Evolutionary conservation across 208 protist genomes (phyloP).

Genomic region (Leishmania gerbilli): DNA sequence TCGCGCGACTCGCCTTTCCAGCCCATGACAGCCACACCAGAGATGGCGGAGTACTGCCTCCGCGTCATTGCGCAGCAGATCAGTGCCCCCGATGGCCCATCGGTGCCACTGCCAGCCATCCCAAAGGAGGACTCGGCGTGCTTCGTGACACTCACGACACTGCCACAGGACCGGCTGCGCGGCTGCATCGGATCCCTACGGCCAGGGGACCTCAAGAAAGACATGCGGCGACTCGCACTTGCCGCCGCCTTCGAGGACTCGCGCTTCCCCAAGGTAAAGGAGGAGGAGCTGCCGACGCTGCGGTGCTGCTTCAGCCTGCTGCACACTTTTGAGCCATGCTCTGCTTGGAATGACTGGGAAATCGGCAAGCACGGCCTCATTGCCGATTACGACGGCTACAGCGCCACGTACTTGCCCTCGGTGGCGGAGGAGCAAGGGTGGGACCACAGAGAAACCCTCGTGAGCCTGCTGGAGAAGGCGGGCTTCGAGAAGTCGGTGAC

Average conservation of each 20-base stretch:
- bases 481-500: conserved; percentile 64
- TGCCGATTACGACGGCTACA: conserved; percentile 59
- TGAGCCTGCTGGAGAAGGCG: conserved; percentile 69
- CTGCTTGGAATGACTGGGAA: conserved; percentile 79
- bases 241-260: conserved; percentile 75
- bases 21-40: conserved; percentile 58
- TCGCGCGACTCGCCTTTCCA: not conserved
- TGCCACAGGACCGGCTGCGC: conserved; percentile 59
- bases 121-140: conserved; percentile 68
- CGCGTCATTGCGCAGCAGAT: conserved; percentile 61
- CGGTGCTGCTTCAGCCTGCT: conserved; percentile 82
- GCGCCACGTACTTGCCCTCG: conserved; percentile 82
- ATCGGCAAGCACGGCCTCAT: conserved; percentile 84
- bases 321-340: conserved; percentile 77
- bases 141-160: conserved; percentile 77
- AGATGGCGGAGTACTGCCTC: conserved; percentile 91
- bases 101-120: conserved; percentile 43
- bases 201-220: conserved; percentile 60
- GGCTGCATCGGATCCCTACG: conserved; percentile 87
- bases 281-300: conserved; percentile 65
- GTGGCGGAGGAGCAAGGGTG: conserved; percentile 78
- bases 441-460: conserved; percentile 68
- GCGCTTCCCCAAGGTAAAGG: conserved; percentile 68
- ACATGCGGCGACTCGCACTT: conserved; percentile 73
- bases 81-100: conserved; percentile 33